Evolutionary conservation across 106 monocot species (phyloP), one percentile per base, ranked within the genome.

Genomic region (Platanthera zijinensis): DNA sequence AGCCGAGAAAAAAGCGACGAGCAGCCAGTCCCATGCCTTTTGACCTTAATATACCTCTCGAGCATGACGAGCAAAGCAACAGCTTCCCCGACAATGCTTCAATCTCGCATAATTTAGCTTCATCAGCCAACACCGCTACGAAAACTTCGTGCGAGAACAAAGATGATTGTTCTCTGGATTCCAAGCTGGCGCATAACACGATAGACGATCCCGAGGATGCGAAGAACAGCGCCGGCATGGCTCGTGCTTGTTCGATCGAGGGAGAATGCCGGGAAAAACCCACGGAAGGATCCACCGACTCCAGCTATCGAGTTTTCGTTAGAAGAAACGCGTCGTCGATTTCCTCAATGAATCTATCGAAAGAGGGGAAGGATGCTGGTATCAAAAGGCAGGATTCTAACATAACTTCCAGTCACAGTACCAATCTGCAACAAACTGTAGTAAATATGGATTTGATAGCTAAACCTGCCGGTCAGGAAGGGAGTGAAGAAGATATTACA

Each of bases 401-500:
- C 57, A 10, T 78, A 69, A 57, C 77, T 21, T 79, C 56, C 50
- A 52, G 80, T 48, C 74, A 77, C 64, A 48, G 80, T 56, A 78
- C 74, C 13, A 78, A 82, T 77, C 61, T 75, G 22, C 76, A 73
- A 48, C 52, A 45, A 74, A 28, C 52, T 13, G 5, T 49, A 48
- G 5, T 49, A 48, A n/a, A 7, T 19, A 52, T 45, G 52, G 68
- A 54, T 66, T 56, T 12, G 11, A 17, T 56, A 14, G 22, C 19
- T 3, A 83, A 77, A 45, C 50, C 53, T 70, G 21, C 10, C 49
- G 54, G 71, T 19, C 51, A 54, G 66, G 86, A 84, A 12, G 75
- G 72, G 47, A 85, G 74, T 74, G 81, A 88, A 71, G 88, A 90
- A 69, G 87, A 86, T 75, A 83, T 84, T 54, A 49, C 87, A 52